A percentile compares a stretch with the other conserved stretches of the same genome.
Evolutionary conservation across 805 yeast species (phyloP).

Genomic region (Wickerhamiella spandovensis): DNA sequence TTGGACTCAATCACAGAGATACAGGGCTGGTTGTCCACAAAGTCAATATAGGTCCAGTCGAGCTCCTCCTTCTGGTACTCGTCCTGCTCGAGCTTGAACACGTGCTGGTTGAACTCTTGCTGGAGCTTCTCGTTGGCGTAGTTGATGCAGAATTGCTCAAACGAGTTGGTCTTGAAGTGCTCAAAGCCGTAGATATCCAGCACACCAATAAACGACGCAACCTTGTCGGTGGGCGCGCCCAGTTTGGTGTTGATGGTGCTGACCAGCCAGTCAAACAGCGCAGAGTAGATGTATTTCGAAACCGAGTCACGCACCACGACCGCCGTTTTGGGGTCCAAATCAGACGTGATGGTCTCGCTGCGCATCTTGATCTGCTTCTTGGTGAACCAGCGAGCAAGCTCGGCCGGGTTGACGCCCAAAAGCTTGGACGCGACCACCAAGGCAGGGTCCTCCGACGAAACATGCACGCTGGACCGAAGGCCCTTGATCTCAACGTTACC

Average conservation of each 20-base stretch:
- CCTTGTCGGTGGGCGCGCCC: conserved; percentile 31
- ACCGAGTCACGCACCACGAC: conserved; percentile 92
- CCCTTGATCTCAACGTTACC: conserved; percentile 86
- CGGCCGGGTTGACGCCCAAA: conserved; percentile 60
- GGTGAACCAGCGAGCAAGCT: conserved; percentile 79
- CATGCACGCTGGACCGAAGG: conserved; percentile 68
- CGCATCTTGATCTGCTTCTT: conserved; percentile 89
- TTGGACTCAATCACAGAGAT: conserved; percentile 81
- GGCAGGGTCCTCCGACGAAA: conserved; percentile 77
- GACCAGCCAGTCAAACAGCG: conserved; percentile 92
- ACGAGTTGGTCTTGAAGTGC: conserved; percentile 85
- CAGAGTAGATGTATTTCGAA: conserved; percentile 83
- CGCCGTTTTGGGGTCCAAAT: conserved; percentile 72
- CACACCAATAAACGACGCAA: conserved; percentile 84
- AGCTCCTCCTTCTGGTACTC: conserved; percentile 86
- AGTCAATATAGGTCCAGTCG: conserved; percentile 93
- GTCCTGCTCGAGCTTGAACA: conserved; percentile 91
- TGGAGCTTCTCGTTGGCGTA: conserved; percentile 94
- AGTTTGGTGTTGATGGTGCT: conserved; percentile 68
- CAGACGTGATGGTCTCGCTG: conserved; percentile 79
- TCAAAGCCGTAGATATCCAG: conserved; percentile 96
- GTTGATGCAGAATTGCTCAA: conserved; percentile 94
- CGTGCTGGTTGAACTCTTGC: conserved; percentile 95
- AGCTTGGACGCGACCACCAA: conserved; percentile 71
- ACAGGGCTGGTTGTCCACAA: conserved; percentile 94